These are phyloP conservation scores for Penicillium aurantiogriseum DNA, from an alignment of 2,329 filamentous ascomycete genomes.

Conservation along the genomic window DNA sequence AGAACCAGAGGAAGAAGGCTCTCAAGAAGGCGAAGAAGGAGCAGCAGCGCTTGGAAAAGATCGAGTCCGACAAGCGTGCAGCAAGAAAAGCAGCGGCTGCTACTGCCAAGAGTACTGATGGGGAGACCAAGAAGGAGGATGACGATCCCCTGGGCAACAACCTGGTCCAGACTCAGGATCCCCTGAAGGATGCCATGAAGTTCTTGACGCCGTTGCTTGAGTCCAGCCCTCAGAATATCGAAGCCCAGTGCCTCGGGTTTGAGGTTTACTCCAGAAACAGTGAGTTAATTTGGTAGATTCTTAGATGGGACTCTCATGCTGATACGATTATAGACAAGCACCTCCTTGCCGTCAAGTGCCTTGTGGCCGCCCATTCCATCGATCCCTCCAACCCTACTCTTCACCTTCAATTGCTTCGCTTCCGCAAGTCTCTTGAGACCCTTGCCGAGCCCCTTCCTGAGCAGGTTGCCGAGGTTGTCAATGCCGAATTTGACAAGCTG, in stretches of 20 bases:
- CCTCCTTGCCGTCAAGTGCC: conserved; percentile 79
- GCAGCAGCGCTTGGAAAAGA: conserved; percentile 68
- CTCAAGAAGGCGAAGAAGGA: conserved; percentile 88
- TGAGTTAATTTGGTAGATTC: conserved; percentile 48
- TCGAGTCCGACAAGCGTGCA: conserved; percentile 79
- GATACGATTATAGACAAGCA: conserved; percentile 66
- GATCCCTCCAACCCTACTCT: conserved; percentile 68
- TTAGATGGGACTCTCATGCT: conserved; percentile 7
- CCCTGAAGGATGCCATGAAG: conserved; percentile 82
- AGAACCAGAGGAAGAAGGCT: conserved; percentile 77
- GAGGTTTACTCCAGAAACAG: conserved; percentile 83
- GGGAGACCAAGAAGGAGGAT: conserved; percentile 78
- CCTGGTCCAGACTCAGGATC: conserved; percentile 76
- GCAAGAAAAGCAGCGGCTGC: conserved; percentile 71
- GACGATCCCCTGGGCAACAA: conserved; percentile 80
- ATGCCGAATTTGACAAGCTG: conserved; percentile 63
- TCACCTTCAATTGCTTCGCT: conserved; percentile 70
- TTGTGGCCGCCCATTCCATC: conserved; percentile 69
- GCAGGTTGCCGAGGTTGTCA: conserved; percentile 68
- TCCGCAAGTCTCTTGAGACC: conserved; percentile 62
- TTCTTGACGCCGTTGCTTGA: conserved; percentile 80
- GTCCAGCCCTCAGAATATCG: conserved; percentile 74
- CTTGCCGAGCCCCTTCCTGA: conserved; percentile 60
- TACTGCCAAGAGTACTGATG: conserved; percentile 56
- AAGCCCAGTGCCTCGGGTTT: conserved; percentile 81